Base-by-base conservation (phyloP, 345 rosid species). In the Psidium guajava region DNA sequence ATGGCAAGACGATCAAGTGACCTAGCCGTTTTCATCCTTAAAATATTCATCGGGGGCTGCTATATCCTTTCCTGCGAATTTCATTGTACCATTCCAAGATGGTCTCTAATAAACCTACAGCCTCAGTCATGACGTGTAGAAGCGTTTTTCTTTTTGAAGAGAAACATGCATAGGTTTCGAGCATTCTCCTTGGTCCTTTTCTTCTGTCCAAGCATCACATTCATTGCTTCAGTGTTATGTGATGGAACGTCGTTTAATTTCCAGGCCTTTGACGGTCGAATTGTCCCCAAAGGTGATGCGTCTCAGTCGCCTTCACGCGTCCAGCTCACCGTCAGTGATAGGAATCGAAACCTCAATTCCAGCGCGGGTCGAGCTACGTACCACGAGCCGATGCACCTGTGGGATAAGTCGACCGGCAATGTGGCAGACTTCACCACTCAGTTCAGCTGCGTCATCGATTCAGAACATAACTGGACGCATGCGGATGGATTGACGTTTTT, bases 401-500 rank as follows among this genome's bases (percentile, higher is more conserved):
- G 81, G 84, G 87, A 82, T 49, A 32, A 44, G 27, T 22, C 54
- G 11, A 80, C 87, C 8, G 56, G 84, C 14, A 57, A 20, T 40
- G 54, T 82, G 75, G 84, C 82, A n/a, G 75, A 82, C 22, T 85
- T 82, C 82, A 20, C 75, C 4, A 59, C 91, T 54, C 85, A 85
- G 69, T 89, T 87, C 74, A 51, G 86, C 22, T 89, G 86, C 57
- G 83, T 86, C 50, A 16, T 82, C 36, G 32, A 50, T 21, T 77
- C 86, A 3, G 25, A 81, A 8, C 22, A 28, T 12, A 2, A 8
- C 1, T 0, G 6, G 4, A 2, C 2, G 1, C 32, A 27, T 47
- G 83, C 55, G 0, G 89, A 87, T 61, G 91, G 88, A 15, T 3
- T 89, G 49, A 55, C 86, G 1, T 83, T 89, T 69, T 89, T 89